Percentiles rank a stretch among this genome's conserved stretches.
These are phyloP conservation scores for Sarocladium strictum DNA, from an alignment of 2,329 filamentous ascomycete genomes.

Conservation along the genomic window DNA sequence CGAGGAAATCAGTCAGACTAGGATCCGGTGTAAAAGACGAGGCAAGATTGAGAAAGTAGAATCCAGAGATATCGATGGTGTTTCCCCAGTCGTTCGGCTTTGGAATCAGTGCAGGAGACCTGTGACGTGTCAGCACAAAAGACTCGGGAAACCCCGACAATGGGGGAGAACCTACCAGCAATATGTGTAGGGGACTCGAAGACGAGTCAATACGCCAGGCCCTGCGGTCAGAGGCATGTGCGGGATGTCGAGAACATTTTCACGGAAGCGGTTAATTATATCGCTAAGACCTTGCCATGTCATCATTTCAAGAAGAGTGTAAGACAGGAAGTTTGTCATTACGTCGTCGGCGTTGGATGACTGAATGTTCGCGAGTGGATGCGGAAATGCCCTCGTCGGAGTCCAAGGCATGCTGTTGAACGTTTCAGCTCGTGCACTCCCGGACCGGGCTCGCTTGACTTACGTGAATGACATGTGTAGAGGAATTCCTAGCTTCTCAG, in stretches of 20 bases:
- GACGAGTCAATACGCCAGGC: slow-evolving; percentile 68
- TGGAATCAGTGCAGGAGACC: slow-evolving; percentile 68
- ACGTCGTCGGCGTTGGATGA: slow-evolving; percentile 68
- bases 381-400: slow-evolving; percentile 77
- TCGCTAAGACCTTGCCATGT: slow-evolving; percentile 91
- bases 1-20: slow-evolving; percentile 61
- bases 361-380: slow-evolving; percentile 78
- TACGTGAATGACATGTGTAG: slow-evolving; percentile 87
- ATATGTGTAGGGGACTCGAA: slow-evolving; percentile 81
- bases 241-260: slow-evolving; percentile 67
- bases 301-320: slow-evolving; percentile 82
- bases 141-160: slow-evolving; percentile 17
- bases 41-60: slow-evolving; percentile 67
- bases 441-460: slow-evolving; percentile 24
- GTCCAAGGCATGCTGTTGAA: slow-evolving; percentile 77
- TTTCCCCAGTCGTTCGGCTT: slow-evolving; percentile 72
- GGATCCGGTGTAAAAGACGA: slow-evolving; percentile 60
- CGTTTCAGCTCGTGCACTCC: neutral
- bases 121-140: slow-evolving; percentile 13
- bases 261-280: slow-evolving; percentile 81
- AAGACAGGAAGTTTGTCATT: slow-evolving; percentile 79
- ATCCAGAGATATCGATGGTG: slow-evolving; percentile 68
- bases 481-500: slow-evolving; percentile 69
- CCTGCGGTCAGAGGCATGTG: slow-evolving; percentile 76
- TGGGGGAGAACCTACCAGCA: slow-evolving; percentile 63